A percentile compares a stretch with the other conserved stretches of the same genome.
These are phyloP conservation scores for Fusarium sterilihyphosum DNA, from an alignment of 2,329 filamentous ascomycete genomes.

Conservation along the genomic window DNA sequence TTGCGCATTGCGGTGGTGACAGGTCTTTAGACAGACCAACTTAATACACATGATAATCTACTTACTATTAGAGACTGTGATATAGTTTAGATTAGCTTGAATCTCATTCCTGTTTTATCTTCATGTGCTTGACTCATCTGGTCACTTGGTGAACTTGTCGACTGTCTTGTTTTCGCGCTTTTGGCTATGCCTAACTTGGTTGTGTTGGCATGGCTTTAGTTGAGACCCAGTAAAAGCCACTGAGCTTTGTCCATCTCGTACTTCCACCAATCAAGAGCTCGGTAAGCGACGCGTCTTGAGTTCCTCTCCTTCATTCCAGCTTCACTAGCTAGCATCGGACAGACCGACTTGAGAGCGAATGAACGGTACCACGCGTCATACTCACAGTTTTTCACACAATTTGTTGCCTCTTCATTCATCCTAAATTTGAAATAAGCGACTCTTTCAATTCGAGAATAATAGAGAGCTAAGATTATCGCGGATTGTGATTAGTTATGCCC, in stretches of 20 bases:
- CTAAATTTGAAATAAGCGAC: background rate
- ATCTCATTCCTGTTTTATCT: background rate
- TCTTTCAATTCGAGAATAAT: background rate
- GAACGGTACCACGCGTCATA: background rate
- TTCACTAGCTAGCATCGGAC: background rate
- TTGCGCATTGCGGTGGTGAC: background rate
- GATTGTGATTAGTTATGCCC: background rate
- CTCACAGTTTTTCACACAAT: background rate
- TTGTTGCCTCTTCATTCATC: rapidly evolving
- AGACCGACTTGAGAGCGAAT: background rate
- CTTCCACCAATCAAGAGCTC: background rate
- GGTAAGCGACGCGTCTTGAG: background rate
- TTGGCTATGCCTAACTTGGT: background rate
- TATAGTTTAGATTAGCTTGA: slow-evolving; percentile 5
- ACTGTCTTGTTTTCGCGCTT: background rate
- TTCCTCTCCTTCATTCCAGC: background rate
- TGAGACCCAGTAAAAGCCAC: too few relatives aligned
- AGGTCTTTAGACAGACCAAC: background rate
- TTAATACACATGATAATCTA: background rate
- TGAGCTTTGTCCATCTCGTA: background rate
- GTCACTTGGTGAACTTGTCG: background rate
- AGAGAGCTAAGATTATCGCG: background rate
- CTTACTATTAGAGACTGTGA: background rate
- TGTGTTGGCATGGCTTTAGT: background rate
- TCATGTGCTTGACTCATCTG: background rate